Base-by-base conservation (phyloP, 805 yeast genomes). In the Zygosaccharomyces bisporus region DNA sequence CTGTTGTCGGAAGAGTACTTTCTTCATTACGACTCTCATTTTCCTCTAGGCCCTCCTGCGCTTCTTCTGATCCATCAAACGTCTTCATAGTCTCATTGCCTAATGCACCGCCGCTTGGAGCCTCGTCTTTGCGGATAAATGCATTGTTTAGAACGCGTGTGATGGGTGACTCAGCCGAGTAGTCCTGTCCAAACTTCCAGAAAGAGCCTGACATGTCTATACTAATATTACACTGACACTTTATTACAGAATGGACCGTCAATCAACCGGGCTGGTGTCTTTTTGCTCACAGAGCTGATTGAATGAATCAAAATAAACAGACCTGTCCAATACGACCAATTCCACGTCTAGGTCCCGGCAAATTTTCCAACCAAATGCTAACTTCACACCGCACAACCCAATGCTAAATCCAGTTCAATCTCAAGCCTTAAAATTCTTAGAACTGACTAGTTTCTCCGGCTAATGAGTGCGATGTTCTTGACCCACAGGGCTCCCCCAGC, bases 161-260 rank as follows among this genome's bases (percentile, higher is more conserved):
- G 41, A 80, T 73, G 41, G 79, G 73, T 2, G 84, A 76, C 30
- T 74, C 78, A 31, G 72, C 64, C 41, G 75, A 67, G 60, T 77
- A 80, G 51, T 75, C 81, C 57, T 75, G 79, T 10, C 79, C 79
- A 58, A 76, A 75, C 51, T 76, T 74, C 85, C 85, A 80, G 57
- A 78, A 79, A 20, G 83, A 66, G 6, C 70, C 66, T 2, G 73
- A 66, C 73, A 69, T 69, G 30, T 14, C 25, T 7, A 14, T 19
- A 16, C n/a, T 35, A 14, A 20, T 21, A 35, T 35, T 19, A 36
- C 23, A n/a, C 12, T 24, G n/a, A 27, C 14, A 10, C 13, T 4
- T 4, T 27, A 13, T 13, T 27, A 27, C 31, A 27, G 31, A 27
- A 13, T 27, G 31, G 31, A 27, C 31, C 16, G 13, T 12, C 31